These are phyloP conservation scores for Cyclospora cayetanensis DNA, from an alignment of 169 alveolate genomes.

Conservation along the genomic window DNA sequence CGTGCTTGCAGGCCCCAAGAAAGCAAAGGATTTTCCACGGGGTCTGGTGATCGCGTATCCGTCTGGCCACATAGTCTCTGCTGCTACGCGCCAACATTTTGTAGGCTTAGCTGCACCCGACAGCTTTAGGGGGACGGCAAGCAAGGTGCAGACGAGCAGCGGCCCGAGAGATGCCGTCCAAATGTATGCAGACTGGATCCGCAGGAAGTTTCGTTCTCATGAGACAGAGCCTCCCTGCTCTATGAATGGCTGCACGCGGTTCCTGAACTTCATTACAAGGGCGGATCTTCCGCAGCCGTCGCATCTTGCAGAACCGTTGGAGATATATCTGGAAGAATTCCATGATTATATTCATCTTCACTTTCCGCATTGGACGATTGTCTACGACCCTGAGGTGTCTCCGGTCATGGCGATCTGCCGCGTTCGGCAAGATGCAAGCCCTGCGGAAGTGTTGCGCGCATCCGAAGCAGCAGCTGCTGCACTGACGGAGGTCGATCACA, in stretches of 20 bases:
- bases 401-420: slow-evolving; percentile 43
- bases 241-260: slow-evolving; percentile 36
- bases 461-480: slow-evolving; percentile 24
- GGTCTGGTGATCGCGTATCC: slow-evolving; percentile 23
- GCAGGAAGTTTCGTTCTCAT: slow-evolving; percentile 57
- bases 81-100: slow-evolving; percentile 44
- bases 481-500: no score
- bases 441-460: no score
- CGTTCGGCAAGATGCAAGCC: neutral
- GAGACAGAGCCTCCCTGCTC: slow-evolving; percentile 60
- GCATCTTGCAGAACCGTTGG: neutral
- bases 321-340: slow-evolving; percentile 53
- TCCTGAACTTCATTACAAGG: slow-evolving; percentile 7
- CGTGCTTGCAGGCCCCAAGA: slow-evolving; percentile 28
- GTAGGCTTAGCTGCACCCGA: slow-evolving; percentile 1
- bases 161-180: neutral
- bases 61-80: slow-evolving; percentile 37
- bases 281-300: slow-evolving; percentile 20
- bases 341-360: slow-evolving; percentile 29
- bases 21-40: slow-evolving; percentile 31
- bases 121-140: neutral
- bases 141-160: neutral
- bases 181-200: slow-evolving; percentile 65
- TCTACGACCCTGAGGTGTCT: slow-evolving; percentile 67
- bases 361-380: slow-evolving; percentile 66